phyloP scores from a whole-genome alignment of 2,329 filamentous ascomycete genomes.

The Trichoderma atrobrunneum region DNA sequence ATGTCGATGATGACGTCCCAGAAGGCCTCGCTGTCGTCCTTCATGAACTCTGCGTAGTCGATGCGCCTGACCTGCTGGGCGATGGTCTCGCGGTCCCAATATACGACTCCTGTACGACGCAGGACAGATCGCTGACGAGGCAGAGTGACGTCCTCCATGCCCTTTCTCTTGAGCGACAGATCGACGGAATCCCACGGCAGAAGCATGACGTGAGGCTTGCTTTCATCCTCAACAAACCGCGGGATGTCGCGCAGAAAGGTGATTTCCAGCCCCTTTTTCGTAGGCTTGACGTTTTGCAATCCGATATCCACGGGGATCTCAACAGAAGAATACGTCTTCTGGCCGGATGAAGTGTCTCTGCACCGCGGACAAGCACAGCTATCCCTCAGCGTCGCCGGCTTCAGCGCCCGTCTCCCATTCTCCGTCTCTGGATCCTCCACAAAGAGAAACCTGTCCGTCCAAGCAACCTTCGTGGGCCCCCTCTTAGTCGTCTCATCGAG shows the following conservation, averaged over 20 bases:
- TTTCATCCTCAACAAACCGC: slow-evolving; percentile 27
- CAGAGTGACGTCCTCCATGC: slow-evolving; percentile 25
- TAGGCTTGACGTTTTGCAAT: slow-evolving; percentile 31
- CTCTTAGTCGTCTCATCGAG: background rate
- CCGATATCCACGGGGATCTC: slow-evolving; percentile 38
- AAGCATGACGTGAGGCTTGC: slow-evolving; percentile 32
- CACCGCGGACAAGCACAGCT: slow-evolving; percentile 52
- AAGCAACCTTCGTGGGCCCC: slow-evolving; percentile 27
- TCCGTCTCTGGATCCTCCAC: slow-evolving; percentile 28
- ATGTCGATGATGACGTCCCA: slow-evolving; percentile 62
- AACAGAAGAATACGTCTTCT: slow-evolving; percentile 51
- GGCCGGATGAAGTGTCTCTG: slow-evolving; percentile 56
- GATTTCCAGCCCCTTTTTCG: slow-evolving; percentile 49
- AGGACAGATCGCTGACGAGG: slow-evolving; percentile 30
- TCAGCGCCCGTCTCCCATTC: slow-evolving; percentile 26
- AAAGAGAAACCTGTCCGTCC: slow-evolving; percentile 29
- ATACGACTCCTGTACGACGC: slow-evolving; percentile 33
- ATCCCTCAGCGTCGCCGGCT: slow-evolving; percentile 47
- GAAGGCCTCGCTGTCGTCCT: slow-evolving; percentile 52
- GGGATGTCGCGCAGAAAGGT: slow-evolving; percentile 55
- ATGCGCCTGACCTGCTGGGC: slow-evolving; percentile 53
- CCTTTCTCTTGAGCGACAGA: slow-evolving; percentile 28
- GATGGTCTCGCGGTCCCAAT: slow-evolving; percentile 43
- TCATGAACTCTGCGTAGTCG: slow-evolving; percentile 70
- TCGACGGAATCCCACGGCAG: slow-evolving; percentile 39